Base-by-base conservation (phyloP, 305 asterid genomes). In the Fraxinus ornus region DNA sequence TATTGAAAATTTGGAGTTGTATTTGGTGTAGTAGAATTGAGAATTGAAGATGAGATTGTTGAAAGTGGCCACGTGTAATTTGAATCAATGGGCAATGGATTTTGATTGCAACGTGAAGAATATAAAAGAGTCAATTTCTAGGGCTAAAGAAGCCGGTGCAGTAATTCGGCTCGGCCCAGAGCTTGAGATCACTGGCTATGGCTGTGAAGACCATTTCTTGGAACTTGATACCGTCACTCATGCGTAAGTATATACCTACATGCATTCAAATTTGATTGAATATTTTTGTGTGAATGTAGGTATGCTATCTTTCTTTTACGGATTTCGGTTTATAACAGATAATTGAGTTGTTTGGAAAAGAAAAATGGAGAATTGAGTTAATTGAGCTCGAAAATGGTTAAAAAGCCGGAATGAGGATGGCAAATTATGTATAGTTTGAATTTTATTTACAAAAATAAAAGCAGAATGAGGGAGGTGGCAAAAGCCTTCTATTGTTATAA, bases 71-170 rank as follows among this genome's bases (percentile, higher is more conserved):
- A 95, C 97, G 36, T 97, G 97, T 88, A 94, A 91, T 90, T 88
- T 94, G 91, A 95, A 97, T 79, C 98, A 97, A 90, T 94, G 99
- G 99, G 99, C 99, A 9, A 97, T 97, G 99, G 99, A 97, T 83
- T 94, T 97, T 86, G 98, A 97, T 83, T 93, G 93, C 91, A 97
- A 97, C 80, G 78, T 93, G 85, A 93, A 89, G 62, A 91, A 97
- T 84, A 91, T 97, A 24, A 94, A 94, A 92, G 96, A 93, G 64
- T 94, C 98, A 0, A 92, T 97, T 78, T 79, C 86, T 26, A 86
- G 84, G 89, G 95, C 98, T 86, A 97, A 95, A 87, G 85, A 84
- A 81, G 89, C 92, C 15, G 98, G 99, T 37, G 98, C 98, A 44
- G 95, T 86, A 30, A 92, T 97, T 76, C 94, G 98, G 77, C 97